Evolutionary conservation across 2,329 filamentous ascomycete genomes (phyloP).

Genomic region (Apiospora pterosperma): DNA sequence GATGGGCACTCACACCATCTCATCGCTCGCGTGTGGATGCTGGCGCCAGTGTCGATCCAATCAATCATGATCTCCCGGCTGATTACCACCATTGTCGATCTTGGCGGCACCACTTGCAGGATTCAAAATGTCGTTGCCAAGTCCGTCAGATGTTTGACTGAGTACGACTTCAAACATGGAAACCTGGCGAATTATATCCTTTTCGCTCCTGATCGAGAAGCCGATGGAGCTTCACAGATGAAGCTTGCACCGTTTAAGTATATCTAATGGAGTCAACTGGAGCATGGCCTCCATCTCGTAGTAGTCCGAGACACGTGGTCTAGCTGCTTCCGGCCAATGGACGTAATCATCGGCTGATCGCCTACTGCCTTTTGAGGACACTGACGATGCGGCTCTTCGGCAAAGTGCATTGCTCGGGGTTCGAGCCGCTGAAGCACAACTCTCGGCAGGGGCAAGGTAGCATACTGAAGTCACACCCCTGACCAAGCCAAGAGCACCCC

Average conservation of each 20-base stretch:
- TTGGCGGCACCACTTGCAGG: constrained; percentile 4
- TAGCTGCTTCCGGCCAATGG: neutral
- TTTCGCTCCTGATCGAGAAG: neutral
- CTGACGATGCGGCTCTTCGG: constrained; percentile 3
- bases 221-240: neutral
- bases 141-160: constrained; percentile 6
- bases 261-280: neutral
- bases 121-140: constrained; percentile 4
- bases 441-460: neutral
- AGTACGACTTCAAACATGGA: constrained; percentile 8
- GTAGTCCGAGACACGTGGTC: neutral
- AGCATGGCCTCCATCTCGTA: neutral
- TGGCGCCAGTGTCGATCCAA: constrained; percentile 8
- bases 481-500: neutral
- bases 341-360: neutral
- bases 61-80: constrained; percentile 9
- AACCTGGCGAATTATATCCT: neutral
- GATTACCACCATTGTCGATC: constrained; percentile 3
- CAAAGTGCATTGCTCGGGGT: neutral
- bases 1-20: neutral
- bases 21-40: neutral
- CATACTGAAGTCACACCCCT: neutral
- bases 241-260: constrained; percentile 2
- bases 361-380: neutral
- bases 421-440: neutral